phyloP scores from a whole-genome alignment of 1,139 yeast genomes.

The Chernovozyma sophiae-reginae region DNA sequence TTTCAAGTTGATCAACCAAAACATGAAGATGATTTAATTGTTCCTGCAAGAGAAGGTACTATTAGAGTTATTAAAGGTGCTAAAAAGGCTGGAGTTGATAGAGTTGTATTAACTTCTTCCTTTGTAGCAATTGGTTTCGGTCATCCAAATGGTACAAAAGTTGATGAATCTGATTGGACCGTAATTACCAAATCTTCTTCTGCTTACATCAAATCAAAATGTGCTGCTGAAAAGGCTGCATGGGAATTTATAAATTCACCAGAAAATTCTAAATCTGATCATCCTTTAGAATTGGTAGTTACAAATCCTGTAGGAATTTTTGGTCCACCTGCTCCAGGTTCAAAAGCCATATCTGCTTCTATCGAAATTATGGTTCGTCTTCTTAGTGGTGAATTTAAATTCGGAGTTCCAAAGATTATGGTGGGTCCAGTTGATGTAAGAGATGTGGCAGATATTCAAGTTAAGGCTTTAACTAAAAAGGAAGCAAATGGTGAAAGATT shows the following conservation, averaged over 20 bases:
- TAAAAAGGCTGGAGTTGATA: conserved; percentile 14
- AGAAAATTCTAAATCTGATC: conserved; percentile 8
- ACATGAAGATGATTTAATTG: conserved; percentile 8
- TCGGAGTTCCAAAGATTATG: conserved; percentile 10
- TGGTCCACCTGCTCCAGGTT: conserved; percentile 22
- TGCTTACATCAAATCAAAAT: conserved; percentile 10
- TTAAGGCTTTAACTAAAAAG: conserved; percentile 30
- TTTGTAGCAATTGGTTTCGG: conserved; percentile 13
- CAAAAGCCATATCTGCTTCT: conserved; percentile 17
- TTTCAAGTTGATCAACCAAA: conserved; percentile 6
- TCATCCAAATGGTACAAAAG: conserved; percentile 1
- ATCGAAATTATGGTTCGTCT: conserved; percentile 5
- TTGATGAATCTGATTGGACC: conserved; percentile 2
- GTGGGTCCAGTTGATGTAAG: conserved; percentile 31
- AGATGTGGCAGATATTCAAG: conserved; percentile 40
- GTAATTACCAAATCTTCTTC: conserved; percentile 13
- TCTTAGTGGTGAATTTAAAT: conserved; percentile 15
- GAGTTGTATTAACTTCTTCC: conserved; percentile 19
- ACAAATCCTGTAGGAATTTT: conserved; percentile 17
- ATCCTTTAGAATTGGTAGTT: conserved; percentile 10
- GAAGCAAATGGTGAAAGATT: conserved; percentile 24
- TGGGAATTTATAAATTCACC: conserved; percentile 13
- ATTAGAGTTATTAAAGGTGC: conserved; percentile 10
- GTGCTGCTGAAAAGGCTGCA: conserved; percentile 11
- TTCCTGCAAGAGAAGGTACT: conserved; percentile 13